Evolutionary conservation across 106 monocot species (phyloP).

Genomic region (Dendrobium officinale): DNA sequence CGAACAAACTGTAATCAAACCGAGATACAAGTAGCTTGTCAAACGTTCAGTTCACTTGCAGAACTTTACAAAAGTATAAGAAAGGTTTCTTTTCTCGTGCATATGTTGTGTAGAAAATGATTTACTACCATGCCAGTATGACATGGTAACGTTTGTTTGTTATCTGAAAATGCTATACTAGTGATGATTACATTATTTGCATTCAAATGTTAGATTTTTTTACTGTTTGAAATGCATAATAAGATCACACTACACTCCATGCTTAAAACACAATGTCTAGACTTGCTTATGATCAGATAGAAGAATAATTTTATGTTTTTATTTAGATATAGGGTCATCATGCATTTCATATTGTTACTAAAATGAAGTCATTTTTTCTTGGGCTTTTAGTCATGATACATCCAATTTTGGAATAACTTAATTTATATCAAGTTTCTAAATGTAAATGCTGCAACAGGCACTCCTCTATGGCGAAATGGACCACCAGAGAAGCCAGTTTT

Average conservation of each 20-base stretch:
- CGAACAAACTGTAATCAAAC: no score
- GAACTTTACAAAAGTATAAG: neutral
- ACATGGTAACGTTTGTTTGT: neutral
- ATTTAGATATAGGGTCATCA: neutral
- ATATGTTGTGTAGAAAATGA: neutral
- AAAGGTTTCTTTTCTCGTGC: neutral
- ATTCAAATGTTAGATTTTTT: neutral
- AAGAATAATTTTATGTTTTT: neutral
- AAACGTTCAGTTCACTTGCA: no score
- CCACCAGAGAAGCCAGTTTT: constrained; percentile 97
- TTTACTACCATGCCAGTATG: neutral
- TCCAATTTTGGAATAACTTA: neutral
- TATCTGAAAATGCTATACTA: neutral
- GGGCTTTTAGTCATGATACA: neutral
- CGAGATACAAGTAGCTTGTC: no score
- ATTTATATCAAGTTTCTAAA: constrained; percentile 2
- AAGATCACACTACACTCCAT: neutral
- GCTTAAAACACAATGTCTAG: neutral
- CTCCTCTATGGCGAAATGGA: constrained; percentile 99
- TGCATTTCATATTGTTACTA: neutral
- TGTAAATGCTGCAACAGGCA: constrained; percentile 51
- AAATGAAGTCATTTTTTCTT: neutral
- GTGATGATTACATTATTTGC: constrained; percentile 1
- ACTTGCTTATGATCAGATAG: neutral
- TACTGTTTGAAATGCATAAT: neutral